phyloP scores from a whole-genome alignment of 2,329 filamentous ascomycete genomes.

The Beauveria sp. region DNA sequence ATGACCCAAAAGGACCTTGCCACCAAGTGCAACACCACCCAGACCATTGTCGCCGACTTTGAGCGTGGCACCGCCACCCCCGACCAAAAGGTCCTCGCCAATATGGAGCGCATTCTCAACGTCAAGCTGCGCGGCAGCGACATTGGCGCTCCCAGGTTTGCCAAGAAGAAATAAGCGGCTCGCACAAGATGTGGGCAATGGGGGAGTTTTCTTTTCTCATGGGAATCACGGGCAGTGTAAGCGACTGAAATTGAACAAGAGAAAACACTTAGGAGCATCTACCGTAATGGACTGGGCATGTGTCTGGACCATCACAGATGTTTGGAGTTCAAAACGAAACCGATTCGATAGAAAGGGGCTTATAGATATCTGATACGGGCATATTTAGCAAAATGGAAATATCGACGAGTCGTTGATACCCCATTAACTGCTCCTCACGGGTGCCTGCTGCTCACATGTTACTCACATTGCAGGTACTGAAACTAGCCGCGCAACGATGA shows the following conservation, averaged over 20 bases:
- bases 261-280: not conserved
- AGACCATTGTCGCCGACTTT: conserved; percentile 72
- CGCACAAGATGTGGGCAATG: not conserved
- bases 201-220: conserved; percentile 2
- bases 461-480: not conserved
- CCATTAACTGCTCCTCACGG: not conserved
- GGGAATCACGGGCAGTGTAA: conserved; percentile 10
- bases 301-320: not conserved
- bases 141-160: conserved; percentile 78
- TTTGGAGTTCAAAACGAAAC: conserved; percentile 10
- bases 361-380: conserved; percentile 11
- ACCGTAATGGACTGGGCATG: not conserved
- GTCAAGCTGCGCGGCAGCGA: conserved; percentile 79
- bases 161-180: conserved; percentile 52
- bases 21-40: conserved; percentile 82
- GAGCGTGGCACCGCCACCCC: conserved; percentile 72
- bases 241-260: conserved; percentile 6
- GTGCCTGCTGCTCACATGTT: conserved; percentile 1
- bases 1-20: conserved; percentile 91
- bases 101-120: conserved; percentile 79
- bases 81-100: conserved; percentile 72
- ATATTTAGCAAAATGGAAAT: conserved; percentile 11
- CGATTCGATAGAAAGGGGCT: conserved; percentile 5
- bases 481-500: not conserved
- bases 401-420: conserved; percentile 2